A percentile compares a stretch with the other conserved stretches of the same genome.
Evolutionary conservation across 345 rosid genomes (phyloP).

Genomic region (Dipteronia dyeriana): DNA sequence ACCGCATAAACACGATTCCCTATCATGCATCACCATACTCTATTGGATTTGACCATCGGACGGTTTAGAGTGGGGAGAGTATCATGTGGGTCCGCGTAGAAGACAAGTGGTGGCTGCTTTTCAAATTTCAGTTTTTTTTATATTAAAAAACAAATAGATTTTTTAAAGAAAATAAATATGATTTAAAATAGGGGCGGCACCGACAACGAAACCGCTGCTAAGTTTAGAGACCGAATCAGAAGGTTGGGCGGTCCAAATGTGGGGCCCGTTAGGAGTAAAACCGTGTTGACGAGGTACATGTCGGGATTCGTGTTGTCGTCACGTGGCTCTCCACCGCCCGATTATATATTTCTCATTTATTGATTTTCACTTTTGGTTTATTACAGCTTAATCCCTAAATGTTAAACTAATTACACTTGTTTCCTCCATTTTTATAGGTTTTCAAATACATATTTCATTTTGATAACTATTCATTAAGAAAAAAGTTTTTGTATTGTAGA

Average conservation of each 20-base stretch:
- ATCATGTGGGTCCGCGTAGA: neutral
- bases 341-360: neutral
- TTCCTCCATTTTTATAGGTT: neutral
- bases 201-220: slow-evolving; percentile 46
- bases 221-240: slow-evolving; percentile 34
- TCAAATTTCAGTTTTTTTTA: neutral
- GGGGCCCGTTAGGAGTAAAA: slow-evolving; percentile 29
- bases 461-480: too few relatives aligned
- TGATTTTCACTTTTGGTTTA: too few relatives aligned
- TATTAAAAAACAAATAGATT: too few relatives aligned
- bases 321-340: slow-evolving; percentile 55
- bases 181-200: slow-evolving; percentile 41
- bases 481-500: too few relatives aligned
- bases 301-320: slow-evolving; percentile 59
- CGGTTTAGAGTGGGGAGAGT: neutral
- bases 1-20: slow-evolving; percentile 20
- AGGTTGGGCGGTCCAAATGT: slow-evolving; percentile 16
- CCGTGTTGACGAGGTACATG: slow-evolving; percentile 64
- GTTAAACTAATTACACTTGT: neutral
- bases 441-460: too few relatives aligned
- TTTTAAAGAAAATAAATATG: too few relatives aligned
- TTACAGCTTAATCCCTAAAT: neutral
- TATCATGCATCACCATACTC: neutral
- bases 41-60: neutral
- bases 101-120: neutral